These are phyloP conservation scores for Mycena pura DNA, from an alignment of 768 basidiomycete species.

Conservation along the genomic window DNA sequence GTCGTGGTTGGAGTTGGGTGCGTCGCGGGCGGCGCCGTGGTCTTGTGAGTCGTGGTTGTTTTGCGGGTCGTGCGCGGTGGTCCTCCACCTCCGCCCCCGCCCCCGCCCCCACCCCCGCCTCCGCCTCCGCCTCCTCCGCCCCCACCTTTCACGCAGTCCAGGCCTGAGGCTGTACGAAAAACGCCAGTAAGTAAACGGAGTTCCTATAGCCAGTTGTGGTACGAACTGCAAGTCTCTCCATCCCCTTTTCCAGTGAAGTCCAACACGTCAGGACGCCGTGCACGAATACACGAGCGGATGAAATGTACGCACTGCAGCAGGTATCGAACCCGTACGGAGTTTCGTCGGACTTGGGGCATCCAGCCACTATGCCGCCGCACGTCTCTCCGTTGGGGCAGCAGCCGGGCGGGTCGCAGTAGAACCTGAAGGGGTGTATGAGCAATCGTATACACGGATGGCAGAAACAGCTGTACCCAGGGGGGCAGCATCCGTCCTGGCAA, in stretches of 20 bases:
- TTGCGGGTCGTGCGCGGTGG: background rate
- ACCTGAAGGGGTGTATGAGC: too few relatives aligned
- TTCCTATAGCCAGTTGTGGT: too few relatives aligned
- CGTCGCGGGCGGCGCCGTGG: too few relatives aligned
- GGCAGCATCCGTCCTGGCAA: background rate
- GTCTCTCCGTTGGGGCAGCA: background rate
- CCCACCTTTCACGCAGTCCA: too few relatives aligned
- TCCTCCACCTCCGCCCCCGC: too few relatives aligned
- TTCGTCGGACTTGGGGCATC: background rate
- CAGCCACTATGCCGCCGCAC: background rate
- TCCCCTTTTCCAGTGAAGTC: background rate
- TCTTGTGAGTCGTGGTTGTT: background rate
- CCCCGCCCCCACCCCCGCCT: too few relatives aligned
- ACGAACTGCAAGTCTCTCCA: background rate
- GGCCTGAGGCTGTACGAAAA: too few relatives aligned
- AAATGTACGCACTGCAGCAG: slow-evolving; percentile 5
- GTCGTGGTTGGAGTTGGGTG: too few relatives aligned
- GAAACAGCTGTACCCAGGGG: background rate
- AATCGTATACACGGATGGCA: too few relatives aligned
- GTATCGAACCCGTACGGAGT: background rate
- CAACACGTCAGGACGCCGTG: too few relatives aligned
- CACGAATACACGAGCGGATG: background rate
- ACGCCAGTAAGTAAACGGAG: too few relatives aligned
- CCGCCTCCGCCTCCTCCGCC: too few relatives aligned
- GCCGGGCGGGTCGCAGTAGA: background rate